Evolutionary conservation across 1,284 basidiomycete genomes (phyloP).

Genomic region (Cutaneotrichosporon sp.): DNA sequence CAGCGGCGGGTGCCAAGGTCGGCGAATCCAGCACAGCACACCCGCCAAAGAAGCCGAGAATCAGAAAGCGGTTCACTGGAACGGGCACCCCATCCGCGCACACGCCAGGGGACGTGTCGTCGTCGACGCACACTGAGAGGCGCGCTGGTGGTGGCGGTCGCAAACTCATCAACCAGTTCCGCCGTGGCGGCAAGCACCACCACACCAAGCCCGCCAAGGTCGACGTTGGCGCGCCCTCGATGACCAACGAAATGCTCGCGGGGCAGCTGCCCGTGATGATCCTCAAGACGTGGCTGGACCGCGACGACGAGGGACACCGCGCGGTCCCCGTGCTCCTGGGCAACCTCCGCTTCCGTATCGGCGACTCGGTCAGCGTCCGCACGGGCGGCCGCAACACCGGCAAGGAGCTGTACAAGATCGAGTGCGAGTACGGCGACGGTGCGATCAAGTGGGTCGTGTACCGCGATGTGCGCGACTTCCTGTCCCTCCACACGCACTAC

Average conservation of each 20-base stretch:
- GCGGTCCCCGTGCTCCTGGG: slow-evolving; percentile 80
- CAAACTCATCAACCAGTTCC: slow-evolving; percentile 9
- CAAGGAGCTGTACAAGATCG: slow-evolving; percentile 53
- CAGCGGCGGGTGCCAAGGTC: background rate
- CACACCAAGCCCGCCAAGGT: background rate
- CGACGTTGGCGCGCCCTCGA: slow-evolving; percentile 60
- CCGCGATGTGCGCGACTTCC: slow-evolving; percentile 88
- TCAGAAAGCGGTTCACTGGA: slow-evolving; percentile 3
- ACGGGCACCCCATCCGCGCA: background rate
- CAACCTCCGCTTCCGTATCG: slow-evolving; percentile 51
- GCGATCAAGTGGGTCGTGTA: slow-evolving; percentile 95
- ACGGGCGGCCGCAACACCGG: slow-evolving; percentile 6
- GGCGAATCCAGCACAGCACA: background rate
- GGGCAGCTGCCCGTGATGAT: slow-evolving; percentile 80
- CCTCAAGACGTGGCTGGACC: slow-evolving; percentile 85
- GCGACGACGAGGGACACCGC: slow-evolving; percentile 81
- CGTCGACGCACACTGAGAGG: background rate
- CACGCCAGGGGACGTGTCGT: background rate
- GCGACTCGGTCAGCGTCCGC: slow-evolving; percentile 46
- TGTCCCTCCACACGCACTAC: slow-evolving; percentile 89
- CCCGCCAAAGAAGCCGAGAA: background rate
- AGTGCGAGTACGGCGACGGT: slow-evolving; percentile 95
- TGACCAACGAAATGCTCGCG: slow-evolving; percentile 80
- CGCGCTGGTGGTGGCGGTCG: slow-evolving; percentile 1
- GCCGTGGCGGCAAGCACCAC: background rate